Base-by-base conservation (phyloP, 1,284 basidiomycete species). In the Quambalaria eucalypti region DNA sequence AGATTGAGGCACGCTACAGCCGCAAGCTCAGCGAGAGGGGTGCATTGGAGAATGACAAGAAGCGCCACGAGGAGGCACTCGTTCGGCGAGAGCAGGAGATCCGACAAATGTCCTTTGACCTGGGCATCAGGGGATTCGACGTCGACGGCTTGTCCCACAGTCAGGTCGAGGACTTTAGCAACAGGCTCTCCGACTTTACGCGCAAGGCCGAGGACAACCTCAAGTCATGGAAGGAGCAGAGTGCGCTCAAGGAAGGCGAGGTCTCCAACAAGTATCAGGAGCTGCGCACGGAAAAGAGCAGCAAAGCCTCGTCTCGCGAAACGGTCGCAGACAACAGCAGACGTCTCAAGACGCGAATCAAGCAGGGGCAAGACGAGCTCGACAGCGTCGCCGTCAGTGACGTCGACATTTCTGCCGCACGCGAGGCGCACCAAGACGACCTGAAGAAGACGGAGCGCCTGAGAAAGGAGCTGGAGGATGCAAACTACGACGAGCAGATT, bases 121-220 rank as follows among this genome's bases (percentile, higher is more conserved):
- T 87, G 62, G 80, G 82, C 25, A 84, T 95, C 65, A 82, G 83
- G 52, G 90, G 88, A 0, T 91, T 84, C 68, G 84, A 83, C 54
- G 78, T 81, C 42, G 79, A 82, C 1, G 83, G 84, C 1, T 79
- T 89, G 25, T 83, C 83, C 51, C 80, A 83, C 50, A 82, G 83
- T 25, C 81, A 85, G 68, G 81, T 90, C 29, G 71, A 80, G 12
- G 84, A 87, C 31, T 91, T 93, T 68, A 79, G 83, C 23, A 54
- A 60, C 29, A 54, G 63, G 5, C 56, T 68, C 48, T 51, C 61
- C 40, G 62, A 62, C 4, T 56, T 62, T 33, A 52, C 59, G 21
- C 57, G 59, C n/a, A 60, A 59, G 36, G 55, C 59, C 40, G 60
- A 64, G 42, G 52, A 54, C 39, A 62, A 66, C 46, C 55, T 59